Evolutionary conservation across 352 stramenopile genomes (phyloP).

Genomic region (Phytophthora capsici): DNA sequence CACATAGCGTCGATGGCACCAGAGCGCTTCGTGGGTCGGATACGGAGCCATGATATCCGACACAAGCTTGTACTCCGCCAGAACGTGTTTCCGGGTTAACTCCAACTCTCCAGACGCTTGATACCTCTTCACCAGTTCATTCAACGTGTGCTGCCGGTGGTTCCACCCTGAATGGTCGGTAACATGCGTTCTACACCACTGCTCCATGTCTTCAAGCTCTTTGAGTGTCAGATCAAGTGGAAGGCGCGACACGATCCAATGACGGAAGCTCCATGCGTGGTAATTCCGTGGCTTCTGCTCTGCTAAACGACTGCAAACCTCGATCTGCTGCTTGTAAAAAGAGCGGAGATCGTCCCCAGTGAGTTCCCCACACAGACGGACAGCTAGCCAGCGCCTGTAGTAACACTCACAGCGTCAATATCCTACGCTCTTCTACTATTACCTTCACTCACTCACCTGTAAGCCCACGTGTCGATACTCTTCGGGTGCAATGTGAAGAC

Average conservation of each 20-base stretch:
- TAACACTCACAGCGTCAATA: constrained; percentile 13
- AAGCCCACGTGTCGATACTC: constrained; percentile 89
- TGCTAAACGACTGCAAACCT: constrained; percentile 54
- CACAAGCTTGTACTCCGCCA: constrained; percentile 58
- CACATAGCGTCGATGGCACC: constrained; percentile 81
- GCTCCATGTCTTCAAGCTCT: constrained; percentile 61
- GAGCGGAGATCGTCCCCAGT: constrained; percentile 21
- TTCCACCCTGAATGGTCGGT: constrained; percentile 86
- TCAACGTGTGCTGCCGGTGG: constrained; percentile 69
- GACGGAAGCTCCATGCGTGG: constrained; percentile 85
- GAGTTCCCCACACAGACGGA: constrained; percentile 34
- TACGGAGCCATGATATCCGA: constrained; percentile 60
- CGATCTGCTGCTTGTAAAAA: constrained; percentile 64
- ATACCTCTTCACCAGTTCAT: constrained; percentile 25
- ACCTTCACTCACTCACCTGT: constrained; percentile 46
- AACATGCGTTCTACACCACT: constrained; percentile 73
- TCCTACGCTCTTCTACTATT: not conserved
- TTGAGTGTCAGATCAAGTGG: constrained; percentile 18
- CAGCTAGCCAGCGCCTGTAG: constrained; percentile 61
- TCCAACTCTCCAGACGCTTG: not conserved
- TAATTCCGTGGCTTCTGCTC: constrained; percentile 83
- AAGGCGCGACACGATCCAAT: constrained; percentile 71
- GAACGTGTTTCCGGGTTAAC: constrained; percentile 31
- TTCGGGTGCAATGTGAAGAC: constrained; percentile 83
- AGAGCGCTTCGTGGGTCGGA: constrained; percentile 67